phyloP scores from a whole-genome alignment of 192 early-diverging fungal species.

The Backusella westeae region DNA sequence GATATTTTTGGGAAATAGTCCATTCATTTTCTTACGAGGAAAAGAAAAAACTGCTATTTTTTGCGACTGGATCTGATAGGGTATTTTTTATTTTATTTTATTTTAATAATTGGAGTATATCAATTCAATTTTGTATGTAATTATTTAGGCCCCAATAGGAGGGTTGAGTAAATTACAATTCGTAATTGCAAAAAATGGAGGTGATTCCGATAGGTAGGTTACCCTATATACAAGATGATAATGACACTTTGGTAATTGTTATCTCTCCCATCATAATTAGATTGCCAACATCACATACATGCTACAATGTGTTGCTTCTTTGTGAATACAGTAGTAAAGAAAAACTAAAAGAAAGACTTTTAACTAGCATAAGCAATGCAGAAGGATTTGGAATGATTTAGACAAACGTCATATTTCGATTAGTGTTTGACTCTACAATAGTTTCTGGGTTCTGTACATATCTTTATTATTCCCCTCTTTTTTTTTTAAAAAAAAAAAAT shows the following conservation, averaged over 20 bases:
- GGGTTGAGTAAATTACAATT: conserved; percentile 84
- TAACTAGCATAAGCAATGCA: conserved; percentile 78
- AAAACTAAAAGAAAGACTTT: conserved; percentile 72
- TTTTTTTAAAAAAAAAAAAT: background rate
- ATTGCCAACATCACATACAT: conserved; percentile 90
- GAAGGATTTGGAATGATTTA: conserved; percentile 81
- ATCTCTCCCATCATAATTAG: conserved; percentile 37
- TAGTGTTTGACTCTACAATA: background rate
- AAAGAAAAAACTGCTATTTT: conserved; percentile 85
- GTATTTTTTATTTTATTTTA: conserved; percentile 39
- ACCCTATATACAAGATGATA: background rate
- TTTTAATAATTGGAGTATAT: background rate
- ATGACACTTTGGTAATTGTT: background rate
- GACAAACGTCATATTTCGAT: background rate
- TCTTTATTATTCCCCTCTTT: background rate
- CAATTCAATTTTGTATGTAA: background rate
- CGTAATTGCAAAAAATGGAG: conserved; percentile 83
- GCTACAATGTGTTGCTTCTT: conserved; percentile 87
- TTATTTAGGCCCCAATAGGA: conserved; percentile 62
- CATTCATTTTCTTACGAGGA: conserved; percentile 78
- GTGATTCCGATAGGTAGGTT: conserved; percentile 63
- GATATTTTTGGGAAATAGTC: conserved; percentile 86
- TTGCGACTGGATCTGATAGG: conserved; percentile 89
- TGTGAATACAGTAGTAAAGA: conserved; percentile 80
- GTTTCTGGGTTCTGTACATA: background rate